Conservation (phyloP, 768 basidiomycete genomes). For the Macrocybe gigantea region DNA sequence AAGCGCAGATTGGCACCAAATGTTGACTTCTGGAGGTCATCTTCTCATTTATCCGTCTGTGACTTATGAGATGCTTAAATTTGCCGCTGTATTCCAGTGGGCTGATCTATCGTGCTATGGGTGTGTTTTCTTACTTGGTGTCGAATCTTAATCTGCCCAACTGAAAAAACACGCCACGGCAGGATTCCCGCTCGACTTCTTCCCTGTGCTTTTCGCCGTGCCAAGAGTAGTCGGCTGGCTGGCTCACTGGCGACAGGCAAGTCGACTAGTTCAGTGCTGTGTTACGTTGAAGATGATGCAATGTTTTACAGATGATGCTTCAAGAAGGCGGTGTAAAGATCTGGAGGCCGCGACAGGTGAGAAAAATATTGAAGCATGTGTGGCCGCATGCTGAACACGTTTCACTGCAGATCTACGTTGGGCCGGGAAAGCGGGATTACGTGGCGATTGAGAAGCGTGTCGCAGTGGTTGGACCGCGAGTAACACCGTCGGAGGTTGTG, state of each 20-base stretch:
- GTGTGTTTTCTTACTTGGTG: constrained; percentile 28
- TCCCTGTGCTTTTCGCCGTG: constrained; percentile 90
- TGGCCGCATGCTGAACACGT: neutral
- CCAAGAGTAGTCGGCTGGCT: constrained; percentile 93
- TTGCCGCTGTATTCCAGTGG: constrained; percentile 41
- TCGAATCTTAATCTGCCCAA: constrained; percentile 1
- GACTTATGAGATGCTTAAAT: too few species aligned
- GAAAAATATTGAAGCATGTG: constrained; percentile 10
- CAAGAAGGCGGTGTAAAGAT: constrained; percentile 88
- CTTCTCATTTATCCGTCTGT: neutral
- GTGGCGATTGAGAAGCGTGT: constrained; percentile 57
- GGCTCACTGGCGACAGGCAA: constrained; percentile 85
- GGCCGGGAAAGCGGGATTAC: constrained; percentile 69
- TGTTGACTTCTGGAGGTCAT: constrained; percentile 80
- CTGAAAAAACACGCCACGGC: constrained; percentile 3
- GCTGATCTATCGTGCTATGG: constrained; percentile 89
- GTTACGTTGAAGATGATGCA: constrained; percentile 4
- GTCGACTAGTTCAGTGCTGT: constrained; percentile 4
- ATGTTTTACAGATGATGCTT: constrained; percentile 72
- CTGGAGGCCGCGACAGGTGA: constrained; percentile 82
- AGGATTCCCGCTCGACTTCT: constrained; percentile 93
- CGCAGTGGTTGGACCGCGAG: constrained; percentile 45
- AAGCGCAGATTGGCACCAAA: constrained; percentile 80
- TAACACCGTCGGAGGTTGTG: constrained; percentile 55
- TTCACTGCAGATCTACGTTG: constrained; percentile 66